Conservation (phyloP, 768 basidiomycete species). For the Lyophyllum decastes region DNA sequence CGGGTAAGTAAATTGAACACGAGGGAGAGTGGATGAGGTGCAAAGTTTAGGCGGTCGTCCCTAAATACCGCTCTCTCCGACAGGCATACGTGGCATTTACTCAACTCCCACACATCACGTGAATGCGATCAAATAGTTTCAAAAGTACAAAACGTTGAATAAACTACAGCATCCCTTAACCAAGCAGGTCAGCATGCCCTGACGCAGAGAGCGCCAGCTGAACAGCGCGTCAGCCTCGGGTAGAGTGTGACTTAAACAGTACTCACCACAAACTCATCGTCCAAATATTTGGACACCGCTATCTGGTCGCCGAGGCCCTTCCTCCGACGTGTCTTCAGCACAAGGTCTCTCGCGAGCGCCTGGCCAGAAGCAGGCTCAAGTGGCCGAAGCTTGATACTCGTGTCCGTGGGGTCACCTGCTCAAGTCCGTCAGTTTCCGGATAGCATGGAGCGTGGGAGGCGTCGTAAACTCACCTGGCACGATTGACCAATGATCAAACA, state of each 20-base stretch:
- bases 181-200: constrained; percentile 92
- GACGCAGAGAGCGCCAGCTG: constrained; percentile 93
- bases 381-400: constrained; percentile 93
- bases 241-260: constrained; percentile 9
- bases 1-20: constrained; percentile 39
- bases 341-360: constrained; percentile 90
- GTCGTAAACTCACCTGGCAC: constrained; percentile 75
- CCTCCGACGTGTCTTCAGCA: constrained; percentile 92
- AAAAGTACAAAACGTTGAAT: neutral
- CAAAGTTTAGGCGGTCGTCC: constrained; percentile 24
- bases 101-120: constrained; percentile 43
- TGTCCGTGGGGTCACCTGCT: constrained; percentile 95
- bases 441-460: constrained; percentile 22
- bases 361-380: constrained; percentile 97
- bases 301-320: constrained; percentile 98
- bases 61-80: constrained; percentile 35
- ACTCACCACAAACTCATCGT: constrained; percentile 93
- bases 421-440: constrained; percentile 13
- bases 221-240: constrained; percentile 8
- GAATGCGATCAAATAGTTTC: constrained; percentile 20
- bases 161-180: constrained; percentile 31
- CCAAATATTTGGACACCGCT: constrained; percentile 94
- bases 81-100: constrained; percentile 45
- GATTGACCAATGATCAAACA: constrained; percentile 98
- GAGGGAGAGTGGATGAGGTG: constrained; percentile 34